Evolutionary conservation across 441 rosid genomes (phyloP).

Genomic region (Metrosideros polymorpha): DNA sequence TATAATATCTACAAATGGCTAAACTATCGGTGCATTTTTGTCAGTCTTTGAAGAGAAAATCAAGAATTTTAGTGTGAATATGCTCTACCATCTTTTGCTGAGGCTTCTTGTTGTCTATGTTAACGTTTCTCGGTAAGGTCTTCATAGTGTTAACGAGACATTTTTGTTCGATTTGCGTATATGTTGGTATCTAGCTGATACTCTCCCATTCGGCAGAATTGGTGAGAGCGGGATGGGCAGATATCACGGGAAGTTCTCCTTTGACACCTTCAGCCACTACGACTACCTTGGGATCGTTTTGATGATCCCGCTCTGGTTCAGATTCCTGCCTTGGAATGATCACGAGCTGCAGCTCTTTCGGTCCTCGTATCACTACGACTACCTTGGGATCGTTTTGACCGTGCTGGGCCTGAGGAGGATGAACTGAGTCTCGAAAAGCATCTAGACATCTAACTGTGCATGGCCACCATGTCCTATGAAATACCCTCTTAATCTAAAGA

Average conservation of each 20-base stretch:
- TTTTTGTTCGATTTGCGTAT: neutral
- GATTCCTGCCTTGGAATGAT: slow-evolving; percentile 63
- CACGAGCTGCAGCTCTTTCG: slow-evolving; percentile 41
- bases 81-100: neutral
- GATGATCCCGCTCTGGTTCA: no score
- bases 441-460: neutral
- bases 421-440: neutral
- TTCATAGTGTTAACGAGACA: neutral
- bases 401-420: slow-evolving; percentile 41
- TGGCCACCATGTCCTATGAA: neutral
- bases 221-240: slow-evolving; percentile 59
- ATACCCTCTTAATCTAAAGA: neutral
- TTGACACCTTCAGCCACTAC: slow-evolving; percentile 49
- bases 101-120: neutral
- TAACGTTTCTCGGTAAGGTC: neutral
- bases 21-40: neutral
- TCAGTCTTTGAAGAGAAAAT: neutral
- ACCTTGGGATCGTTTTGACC: slow-evolving; percentile 33
- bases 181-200: slow-evolving; percentile 39
- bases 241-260: slow-evolving; percentile 63
- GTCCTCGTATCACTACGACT: slow-evolving; percentile 20
- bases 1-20: neutral
- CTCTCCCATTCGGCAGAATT: slow-evolving; percentile 59
- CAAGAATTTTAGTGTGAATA: neutral
- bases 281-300: slow-evolving; percentile 38